Evolutionary conservation across 768 basidiomycete species (phyloP).

Genomic region (Suillus plorans): DNA sequence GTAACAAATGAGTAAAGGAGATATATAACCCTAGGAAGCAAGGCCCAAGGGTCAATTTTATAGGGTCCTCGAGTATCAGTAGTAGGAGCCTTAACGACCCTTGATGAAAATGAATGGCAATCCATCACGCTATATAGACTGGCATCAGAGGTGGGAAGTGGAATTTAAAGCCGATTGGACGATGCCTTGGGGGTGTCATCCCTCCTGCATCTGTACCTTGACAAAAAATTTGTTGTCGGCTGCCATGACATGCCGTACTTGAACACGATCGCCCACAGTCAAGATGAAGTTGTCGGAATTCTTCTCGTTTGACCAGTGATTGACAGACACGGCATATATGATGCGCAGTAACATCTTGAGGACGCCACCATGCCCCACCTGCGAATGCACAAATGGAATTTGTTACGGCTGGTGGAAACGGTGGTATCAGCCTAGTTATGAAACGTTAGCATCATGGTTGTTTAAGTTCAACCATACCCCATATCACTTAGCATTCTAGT

Average conservation of each 20-base stretch:
- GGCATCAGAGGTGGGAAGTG: background rate
- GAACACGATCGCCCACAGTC: background rate
- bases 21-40: background rate
- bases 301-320: background rate
- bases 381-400: background rate
- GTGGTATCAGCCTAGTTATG: background rate
- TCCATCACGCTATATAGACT: conserved; percentile 3
- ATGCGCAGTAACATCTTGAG: background rate
- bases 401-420: background rate
- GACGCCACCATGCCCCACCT: background rate
- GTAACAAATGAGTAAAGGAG: background rate
- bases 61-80: background rate
- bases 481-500: background rate
- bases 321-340: background rate
- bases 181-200: background rate
- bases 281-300: background rate
- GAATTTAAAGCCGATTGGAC: background rate
- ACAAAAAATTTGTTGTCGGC: background rate
- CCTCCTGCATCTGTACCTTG: background rate
- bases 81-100: background rate
- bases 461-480: background rate
- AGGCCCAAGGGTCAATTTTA: background rate
- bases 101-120: background rate
- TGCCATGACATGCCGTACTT: background rate
- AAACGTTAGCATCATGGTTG: background rate